A percentile compares a stretch with the other conserved stretches of the same genome.
phyloP scores from a whole-genome alignment of 225 moss, liverwort and hornwort genomes.

The Sphagnum contortum region DNA sequence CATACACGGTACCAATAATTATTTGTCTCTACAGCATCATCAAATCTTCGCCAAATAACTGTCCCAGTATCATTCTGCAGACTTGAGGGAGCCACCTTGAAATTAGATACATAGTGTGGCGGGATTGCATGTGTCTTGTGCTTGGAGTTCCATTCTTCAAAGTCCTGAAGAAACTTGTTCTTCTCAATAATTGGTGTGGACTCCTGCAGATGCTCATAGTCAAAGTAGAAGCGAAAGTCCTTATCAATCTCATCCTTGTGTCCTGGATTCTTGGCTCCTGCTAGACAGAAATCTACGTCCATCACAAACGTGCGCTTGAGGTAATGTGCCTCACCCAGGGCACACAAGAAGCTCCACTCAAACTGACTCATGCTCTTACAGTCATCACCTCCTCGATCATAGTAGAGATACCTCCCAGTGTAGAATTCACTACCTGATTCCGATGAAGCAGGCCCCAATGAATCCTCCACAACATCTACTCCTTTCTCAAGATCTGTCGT shows the following conservation, averaged over 20 bases:
- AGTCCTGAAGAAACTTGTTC: slow-evolving; percentile 43
- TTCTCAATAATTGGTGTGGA: slow-evolving; percentile 33
- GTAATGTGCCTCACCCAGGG: slow-evolving; percentile 74
- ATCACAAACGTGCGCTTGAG: slow-evolving; percentile 75
- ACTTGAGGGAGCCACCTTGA: slow-evolving; percentile 35
- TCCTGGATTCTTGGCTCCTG: slow-evolving; percentile 38
- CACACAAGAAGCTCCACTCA: slow-evolving; percentile 64
- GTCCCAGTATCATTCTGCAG: slow-evolving; percentile 27
- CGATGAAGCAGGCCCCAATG: background rate
- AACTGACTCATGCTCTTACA: slow-evolving; percentile 80
- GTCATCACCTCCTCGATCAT: slow-evolving; percentile 59
- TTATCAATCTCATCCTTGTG: slow-evolving; percentile 48
- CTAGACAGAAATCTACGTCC: slow-evolving; percentile 72
- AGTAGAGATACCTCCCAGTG: slow-evolving; percentile 43
- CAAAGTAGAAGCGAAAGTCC: slow-evolving; percentile 87
- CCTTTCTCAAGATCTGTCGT: slow-evolving; percentile 10
- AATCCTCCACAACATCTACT: slow-evolving; percentile 16
- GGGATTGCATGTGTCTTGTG: slow-evolving; percentile 12
- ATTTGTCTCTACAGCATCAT: slow-evolving; percentile 17
- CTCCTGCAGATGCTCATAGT: slow-evolving; percentile 60
- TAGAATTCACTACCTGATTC: slow-evolving; percentile 11
- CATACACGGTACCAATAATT: slow-evolving; percentile 86
- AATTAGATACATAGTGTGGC: slow-evolving; percentile 26
- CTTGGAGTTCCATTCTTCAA: slow-evolving; percentile 21
- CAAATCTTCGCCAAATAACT: slow-evolving; percentile 58